phyloP scores from a whole-genome alignment of 495 filamentous ascomycete genomes.

The Aspergillus saccharolyticus region DNA sequence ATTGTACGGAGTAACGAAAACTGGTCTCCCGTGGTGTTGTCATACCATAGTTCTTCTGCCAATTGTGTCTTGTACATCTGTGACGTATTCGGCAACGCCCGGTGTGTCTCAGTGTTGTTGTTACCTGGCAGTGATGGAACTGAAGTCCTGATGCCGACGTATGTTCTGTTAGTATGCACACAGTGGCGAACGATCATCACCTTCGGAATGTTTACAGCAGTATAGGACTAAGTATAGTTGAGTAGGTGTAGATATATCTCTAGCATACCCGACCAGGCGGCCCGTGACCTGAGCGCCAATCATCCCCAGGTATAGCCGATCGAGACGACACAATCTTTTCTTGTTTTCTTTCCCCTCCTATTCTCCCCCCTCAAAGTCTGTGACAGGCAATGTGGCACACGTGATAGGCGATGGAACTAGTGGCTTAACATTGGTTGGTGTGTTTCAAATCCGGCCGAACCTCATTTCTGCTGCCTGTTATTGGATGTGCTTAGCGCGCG shows the following conservation, averaged over 20 bases:
- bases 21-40: not conserved
- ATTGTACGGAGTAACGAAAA: not conserved
- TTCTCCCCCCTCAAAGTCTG: not conserved
- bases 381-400: constrained; percentile 8
- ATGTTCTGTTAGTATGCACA: no score
- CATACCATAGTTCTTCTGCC: not conserved
- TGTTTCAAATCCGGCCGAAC: constrained; percentile 17
- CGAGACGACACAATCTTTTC: not conserved
- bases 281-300: not conserved
- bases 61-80: not conserved
- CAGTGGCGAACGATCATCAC: no score
- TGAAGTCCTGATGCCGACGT: not conserved
- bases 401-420: constrained; percentile 6
- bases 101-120: not conserved
- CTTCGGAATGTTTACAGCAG: not conserved
- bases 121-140: not conserved
- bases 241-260: not conserved
- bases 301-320: not conserved
- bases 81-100: not conserved
- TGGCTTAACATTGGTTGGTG: constrained; percentile 12
- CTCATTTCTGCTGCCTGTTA: constrained; percentile 6
- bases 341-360: not conserved
- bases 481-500: constrained; percentile 18
- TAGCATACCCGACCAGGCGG: not conserved
- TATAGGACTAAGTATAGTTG: no score